Evolutionary conservation across 73 alveolate genomes (phyloP), one percentile per base, ranked within the genome.

Genomic region (Diophrys sp.): DNA sequence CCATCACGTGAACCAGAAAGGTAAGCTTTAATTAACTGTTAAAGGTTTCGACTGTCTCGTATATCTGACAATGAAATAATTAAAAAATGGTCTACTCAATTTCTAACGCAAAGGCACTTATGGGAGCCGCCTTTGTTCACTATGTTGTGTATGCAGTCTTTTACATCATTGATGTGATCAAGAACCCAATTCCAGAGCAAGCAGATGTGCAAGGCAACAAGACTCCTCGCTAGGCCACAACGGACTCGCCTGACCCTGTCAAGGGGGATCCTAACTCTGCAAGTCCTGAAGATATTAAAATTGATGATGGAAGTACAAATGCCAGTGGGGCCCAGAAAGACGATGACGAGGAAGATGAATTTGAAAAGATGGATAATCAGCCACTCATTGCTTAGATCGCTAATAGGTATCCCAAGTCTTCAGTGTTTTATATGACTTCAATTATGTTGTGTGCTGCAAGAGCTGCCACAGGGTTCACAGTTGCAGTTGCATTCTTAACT

Each of bases 41-140:
- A n/a, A n/a, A n/a, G n/a, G n/a, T n/a, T n/a, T n/a, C n/a, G n/a
- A n/a, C n/a, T n/a, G n/a, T n/a, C n/a, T n/a, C n/a, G n/a, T n/a
- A n/a, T n/a, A n/a, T n/a, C n/a, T n/a, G n/a, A n/a, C n/a, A n/a
- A n/a, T 53, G 23, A 53, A 53, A 53, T 11, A 53, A 53, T 14
- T 14, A 23, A 11, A 62, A 62, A 54, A 54, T 44, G 54, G 81
- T 76, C 2, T 62, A 62, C 8, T 57, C 54, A 33, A 76, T 77
- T 14, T 31, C 82, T 14, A 44, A 76, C 26, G 76, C 81, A 14
- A 83, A 83, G 56, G 91, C 91, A 14, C 30, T 77, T 8, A 23
- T 77, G n/a, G 91, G 91, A 25, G 91, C 91, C 27, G 86, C 82
- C 29, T 83, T 83, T 68, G 54, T 83, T 62, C 78, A 83, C 28